Evolutionary conservation across 2,329 filamentous ascomycete species (phyloP).

Genomic region (Metarhizium anisopliae): DNA sequence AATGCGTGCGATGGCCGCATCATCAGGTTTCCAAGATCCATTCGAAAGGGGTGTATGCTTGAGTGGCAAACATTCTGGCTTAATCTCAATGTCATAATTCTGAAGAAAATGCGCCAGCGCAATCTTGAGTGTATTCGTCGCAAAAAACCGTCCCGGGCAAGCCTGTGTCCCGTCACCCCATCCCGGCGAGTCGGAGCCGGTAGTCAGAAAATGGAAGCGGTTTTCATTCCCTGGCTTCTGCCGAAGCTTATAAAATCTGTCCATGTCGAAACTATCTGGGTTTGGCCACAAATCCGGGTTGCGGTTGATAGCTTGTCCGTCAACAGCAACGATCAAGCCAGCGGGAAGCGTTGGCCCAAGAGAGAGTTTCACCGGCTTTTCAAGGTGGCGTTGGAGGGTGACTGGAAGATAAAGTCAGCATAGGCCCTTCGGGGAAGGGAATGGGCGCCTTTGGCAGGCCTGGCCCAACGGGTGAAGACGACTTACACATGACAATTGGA

Average conservation of each 20-base stretch:
- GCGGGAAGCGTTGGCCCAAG: conserved; percentile 13
- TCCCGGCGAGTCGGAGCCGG: conserved; percentile 10
- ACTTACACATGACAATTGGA: conserved; percentile 2
- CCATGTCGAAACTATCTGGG: conserved; percentile 13
- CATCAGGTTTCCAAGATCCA: conserved; percentile 16
- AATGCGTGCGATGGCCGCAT: too few species aligned
- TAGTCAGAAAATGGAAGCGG: conserved; percentile 12
- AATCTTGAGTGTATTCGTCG: conserved; percentile 15
- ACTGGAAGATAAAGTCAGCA: neutral
- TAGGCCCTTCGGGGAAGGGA: neutral
- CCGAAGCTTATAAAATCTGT: conserved; percentile 11
- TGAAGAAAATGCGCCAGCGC: conserved; percentile 12
- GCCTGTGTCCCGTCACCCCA: conserved; percentile 18
- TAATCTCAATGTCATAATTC: conserved; percentile 14
- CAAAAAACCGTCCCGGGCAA: conserved; percentile 15
- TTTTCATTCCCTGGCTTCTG: conserved; percentile 11
- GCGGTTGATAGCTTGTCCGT: conserved; percentile 12
- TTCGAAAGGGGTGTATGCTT: conserved; percentile 5
- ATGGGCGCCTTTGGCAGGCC: too few species aligned
- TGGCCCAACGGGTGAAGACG: conserved; percentile 10
- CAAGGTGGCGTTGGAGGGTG: conserved; percentile 9
- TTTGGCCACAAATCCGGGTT: conserved; percentile 11
- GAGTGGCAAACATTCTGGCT: conserved; percentile 3
- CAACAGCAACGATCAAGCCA: conserved; percentile 14
- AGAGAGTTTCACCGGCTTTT: conserved; percentile 10